Evolutionary conservation across 2,329 filamentous ascomycete genomes (phyloP).

Genomic region (Colletotrichum zoysiae): DNA sequence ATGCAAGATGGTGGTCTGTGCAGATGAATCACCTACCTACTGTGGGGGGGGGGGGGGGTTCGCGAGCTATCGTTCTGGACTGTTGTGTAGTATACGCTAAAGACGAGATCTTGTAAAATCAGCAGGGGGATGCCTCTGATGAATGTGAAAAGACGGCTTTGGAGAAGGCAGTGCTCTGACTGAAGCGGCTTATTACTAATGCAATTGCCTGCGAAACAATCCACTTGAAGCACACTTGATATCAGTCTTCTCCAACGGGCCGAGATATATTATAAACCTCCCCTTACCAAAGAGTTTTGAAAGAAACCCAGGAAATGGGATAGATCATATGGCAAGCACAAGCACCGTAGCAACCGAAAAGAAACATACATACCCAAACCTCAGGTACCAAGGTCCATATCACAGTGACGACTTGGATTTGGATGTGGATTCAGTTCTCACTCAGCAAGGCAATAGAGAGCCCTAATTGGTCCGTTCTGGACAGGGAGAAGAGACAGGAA

Average conservation of each 20-base stretch:
- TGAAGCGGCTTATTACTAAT: not conserved
- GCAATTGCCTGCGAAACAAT: too few relatives aligned
- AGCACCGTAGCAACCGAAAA: not conserved
- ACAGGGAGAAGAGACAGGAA: conserved; percentile 19
- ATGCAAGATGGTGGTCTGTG: not conserved
- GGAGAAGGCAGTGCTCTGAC: not conserved
- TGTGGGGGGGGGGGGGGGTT: not conserved
- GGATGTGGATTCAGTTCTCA: not conserved
- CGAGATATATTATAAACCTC: not conserved
- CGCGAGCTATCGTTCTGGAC: not conserved
- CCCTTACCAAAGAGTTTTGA: not conserved
- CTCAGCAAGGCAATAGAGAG: not conserved
- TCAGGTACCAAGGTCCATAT: conserved; percentile 5
- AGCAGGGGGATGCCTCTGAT: not conserved
- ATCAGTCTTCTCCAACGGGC: not conserved
- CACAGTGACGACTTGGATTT: not conserved
- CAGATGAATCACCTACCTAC: not conserved
- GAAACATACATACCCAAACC: not conserved
- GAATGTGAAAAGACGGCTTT: not conserved
- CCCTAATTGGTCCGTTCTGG: not conserved
- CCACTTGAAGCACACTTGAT: not conserved
- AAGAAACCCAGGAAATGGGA: not conserved
- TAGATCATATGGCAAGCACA: not conserved
- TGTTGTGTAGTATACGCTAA: not conserved
- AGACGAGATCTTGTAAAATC: not conserved